A percentile compares a stretch with the other conserved stretches of the same genome.
Evolutionary conservation across 306 rosid genomes (phyloP).

Genomic region (Dalbergia oliveri): DNA sequence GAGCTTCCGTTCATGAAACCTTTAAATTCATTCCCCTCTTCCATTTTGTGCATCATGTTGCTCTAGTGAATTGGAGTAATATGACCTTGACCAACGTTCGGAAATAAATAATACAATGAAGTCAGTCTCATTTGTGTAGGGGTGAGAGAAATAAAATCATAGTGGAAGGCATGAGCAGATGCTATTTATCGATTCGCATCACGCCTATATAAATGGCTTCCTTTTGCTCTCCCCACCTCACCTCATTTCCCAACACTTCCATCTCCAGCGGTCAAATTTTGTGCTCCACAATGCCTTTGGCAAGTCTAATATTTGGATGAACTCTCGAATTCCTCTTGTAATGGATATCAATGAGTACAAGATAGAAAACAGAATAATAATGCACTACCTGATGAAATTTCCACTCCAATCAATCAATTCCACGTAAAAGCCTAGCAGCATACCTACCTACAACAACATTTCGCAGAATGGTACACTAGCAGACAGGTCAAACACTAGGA

Average conservation of each 20-base stretch:
- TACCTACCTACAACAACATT: background rate
- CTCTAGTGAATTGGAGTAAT: background rate
- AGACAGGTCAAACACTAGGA: conserved; percentile 14
- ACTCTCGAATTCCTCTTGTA: conserved; percentile 8
- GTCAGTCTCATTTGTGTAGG: background rate
- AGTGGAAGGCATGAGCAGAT: background rate
- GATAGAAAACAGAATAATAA: conserved; percentile 15
- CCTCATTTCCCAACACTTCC: background rate
- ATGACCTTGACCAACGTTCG: background rate
- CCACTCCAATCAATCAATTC: background rate
- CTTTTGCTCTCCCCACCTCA: background rate
- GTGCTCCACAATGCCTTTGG: background rate
- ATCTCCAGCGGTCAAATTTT: conserved; percentile 3
- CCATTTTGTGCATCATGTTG: conserved; percentile 4
- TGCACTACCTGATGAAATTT: conserved; percentile 15
- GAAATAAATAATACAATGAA: background rate
- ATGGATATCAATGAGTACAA: conserved; percentile 19
- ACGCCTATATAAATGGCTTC: background rate
- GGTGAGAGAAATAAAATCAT: background rate
- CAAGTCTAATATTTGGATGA: conserved; percentile 23
- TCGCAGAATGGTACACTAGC: conserved; percentile 9
- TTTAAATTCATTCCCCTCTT: background rate
- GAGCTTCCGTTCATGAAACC: background rate
- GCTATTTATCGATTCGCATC: no score
- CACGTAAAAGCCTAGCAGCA: background rate